phyloP scores from a whole-genome alignment of 257 asterid genomes.

The Orobanche coerulescens region DNA sequence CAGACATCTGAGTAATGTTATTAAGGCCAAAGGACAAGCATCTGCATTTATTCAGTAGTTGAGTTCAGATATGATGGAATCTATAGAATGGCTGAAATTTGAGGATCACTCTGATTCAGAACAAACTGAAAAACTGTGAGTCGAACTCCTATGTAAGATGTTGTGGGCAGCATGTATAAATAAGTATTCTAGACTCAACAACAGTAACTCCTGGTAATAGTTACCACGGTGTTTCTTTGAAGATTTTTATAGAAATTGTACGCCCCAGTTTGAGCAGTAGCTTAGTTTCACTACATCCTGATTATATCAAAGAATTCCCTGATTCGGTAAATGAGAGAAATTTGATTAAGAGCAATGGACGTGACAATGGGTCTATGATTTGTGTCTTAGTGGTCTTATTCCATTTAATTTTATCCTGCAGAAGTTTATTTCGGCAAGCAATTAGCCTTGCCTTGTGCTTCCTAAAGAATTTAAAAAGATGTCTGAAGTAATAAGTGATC shows the following conservation, averaged over 20 bases:
- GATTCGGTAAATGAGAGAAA: slow-evolving; percentile 38
- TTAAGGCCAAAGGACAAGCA: slow-evolving; percentile 82
- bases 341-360: slow-evolving; percentile 25
- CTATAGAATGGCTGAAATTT: slow-evolving; percentile 61
- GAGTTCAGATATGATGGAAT: slow-evolving; percentile 50
- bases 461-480: slow-evolving; percentile 55
- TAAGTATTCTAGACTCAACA: slow-evolving; percentile 60
- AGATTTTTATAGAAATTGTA: slow-evolving; percentile 45
- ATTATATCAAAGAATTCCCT: slow-evolving; percentile 30
- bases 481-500: slow-evolving; percentile 53
- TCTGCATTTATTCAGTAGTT: slow-evolving; percentile 62
- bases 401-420: slow-evolving; percentile 56
- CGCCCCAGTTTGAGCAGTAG: slow-evolving; percentile 42
- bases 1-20: slow-evolving; percentile 61
- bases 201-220: slow-evolving; percentile 75
- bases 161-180: slow-evolving; percentile 62
- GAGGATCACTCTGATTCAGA: slow-evolving; percentile 32
- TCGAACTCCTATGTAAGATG: slow-evolving; percentile 62
- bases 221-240: slow-evolving; percentile 50
- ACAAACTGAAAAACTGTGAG: slow-evolving; percentile 32
- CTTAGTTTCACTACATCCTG: slow-evolving; percentile 38
- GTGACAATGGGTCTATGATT: slow-evolving; percentile 32
- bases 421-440: slow-evolving; percentile 59
- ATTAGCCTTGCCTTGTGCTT: slow-evolving; percentile 60
- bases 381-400: slow-evolving; percentile 58